Base-by-base conservation (phyloP, 371 early-diverging fungal species). In the Mycotypha africana region DNA sequence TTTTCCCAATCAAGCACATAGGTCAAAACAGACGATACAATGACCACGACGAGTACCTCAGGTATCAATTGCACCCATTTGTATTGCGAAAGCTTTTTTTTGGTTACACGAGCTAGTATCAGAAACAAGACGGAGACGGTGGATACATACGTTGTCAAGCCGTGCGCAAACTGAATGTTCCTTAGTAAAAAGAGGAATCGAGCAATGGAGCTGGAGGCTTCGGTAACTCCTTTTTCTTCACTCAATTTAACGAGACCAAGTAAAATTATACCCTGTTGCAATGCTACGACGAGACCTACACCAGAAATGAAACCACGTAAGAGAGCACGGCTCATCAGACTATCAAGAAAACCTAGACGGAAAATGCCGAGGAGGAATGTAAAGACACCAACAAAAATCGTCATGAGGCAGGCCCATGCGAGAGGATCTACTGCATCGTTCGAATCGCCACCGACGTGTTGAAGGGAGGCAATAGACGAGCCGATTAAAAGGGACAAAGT, bases 281-380 rank as follows among this genome's bases (percentile, higher is more conserved):
- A 79, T 50, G 89, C 80, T 19, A 97, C 85, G 0, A 94, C 92
- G 11, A 88, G 56, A 1, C 92, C 96, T 0, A 95, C 92, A 36
- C 92, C 97, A 12, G 88, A 81, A 35, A 95, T 88, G 57, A 97
- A 95, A 9, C 97, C 97, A 10, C 93, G 80, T 33, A 97, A 61
- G 19, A 94, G 64, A 3, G 95, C 88, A 37, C 91, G 84, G 10
- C 92, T 92, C 53, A 97, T 79, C 25, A 97, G 80, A 21, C 95
- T 93, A 64, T 97, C 97, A 38, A 97, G 53, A 56, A 95, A 97
- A 8, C 97, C 97, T 11, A 97, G 78, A 19, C 96, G 84, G 51
- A 95, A 85, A 59, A 95, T 83, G 7, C 97, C 97, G 48, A 97
- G 66, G 21, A 86, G 53, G 51, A 93, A 89, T 1, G 95, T 93